phyloP scores from a whole-genome alignment of 768 basidiomycete species.

The Calocybe indica region DNA sequence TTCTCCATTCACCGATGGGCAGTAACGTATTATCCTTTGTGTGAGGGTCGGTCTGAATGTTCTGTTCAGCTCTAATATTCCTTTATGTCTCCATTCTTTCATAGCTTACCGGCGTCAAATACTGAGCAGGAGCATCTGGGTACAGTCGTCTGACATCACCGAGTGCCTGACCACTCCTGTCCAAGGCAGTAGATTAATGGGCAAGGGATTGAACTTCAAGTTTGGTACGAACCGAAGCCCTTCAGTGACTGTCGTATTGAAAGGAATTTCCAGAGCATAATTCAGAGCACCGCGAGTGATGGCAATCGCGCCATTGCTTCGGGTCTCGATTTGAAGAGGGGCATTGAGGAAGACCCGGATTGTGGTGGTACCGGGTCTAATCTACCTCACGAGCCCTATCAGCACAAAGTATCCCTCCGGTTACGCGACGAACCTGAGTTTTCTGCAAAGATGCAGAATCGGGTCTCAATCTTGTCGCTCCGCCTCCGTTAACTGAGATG shows the following conservation, averaged over 20 bases:
- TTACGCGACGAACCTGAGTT: constrained; percentile 16
- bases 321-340: constrained; percentile 26
- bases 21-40: constrained; percentile 32
- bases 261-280: constrained; percentile 29
- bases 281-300: constrained; percentile 31
- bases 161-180: constrained; percentile 32
- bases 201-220: too few species aligned
- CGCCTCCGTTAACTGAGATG: constrained; percentile 23
- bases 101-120: constrained; percentile 28
- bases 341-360: constrained; percentile 24
- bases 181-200: not conserved
- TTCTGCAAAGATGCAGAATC: constrained; percentile 26
- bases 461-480: constrained; percentile 14
- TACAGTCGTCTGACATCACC: constrained; percentile 25
- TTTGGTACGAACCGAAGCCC: constrained; percentile 21
- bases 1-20: constrained; percentile 30
- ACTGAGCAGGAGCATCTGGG: constrained; percentile 28
- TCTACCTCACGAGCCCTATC: constrained; percentile 6
- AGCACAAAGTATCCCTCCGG: not conserved
- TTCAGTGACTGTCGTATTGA: constrained; percentile 26
- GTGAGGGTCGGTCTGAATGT: constrained; percentile 29
- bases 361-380: constrained; percentile 21
- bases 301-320: constrained; percentile 29
- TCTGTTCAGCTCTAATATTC: not conserved
- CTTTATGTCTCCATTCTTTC: too few species aligned